A percentile compares a stretch with the other conserved stretches of the same genome.
These are phyloP conservation scores for Camptophora hylomeconis DNA, from an alignment of 2,329 filamentous ascomycete species.

Conservation along the genomic window DNA sequence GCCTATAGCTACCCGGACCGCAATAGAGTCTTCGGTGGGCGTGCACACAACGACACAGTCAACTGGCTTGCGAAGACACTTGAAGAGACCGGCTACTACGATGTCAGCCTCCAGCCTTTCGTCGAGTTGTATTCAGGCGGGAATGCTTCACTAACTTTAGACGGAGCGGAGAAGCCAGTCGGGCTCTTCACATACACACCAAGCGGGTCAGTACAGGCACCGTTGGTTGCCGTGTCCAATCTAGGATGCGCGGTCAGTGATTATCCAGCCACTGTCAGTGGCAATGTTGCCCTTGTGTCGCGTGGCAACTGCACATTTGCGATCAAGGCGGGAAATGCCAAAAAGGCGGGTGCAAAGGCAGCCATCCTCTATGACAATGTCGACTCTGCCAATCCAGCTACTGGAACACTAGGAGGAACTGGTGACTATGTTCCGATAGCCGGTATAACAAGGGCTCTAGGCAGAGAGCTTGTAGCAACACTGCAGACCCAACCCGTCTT, in stretches of 20 bases:
- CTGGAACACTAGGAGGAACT: constrained; percentile 53
- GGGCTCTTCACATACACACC: constrained; percentile 54
- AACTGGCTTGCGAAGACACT: constrained; percentile 48
- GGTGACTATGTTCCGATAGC: constrained; percentile 53
- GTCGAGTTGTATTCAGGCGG: constrained; percentile 24
- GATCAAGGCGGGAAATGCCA: constrained; percentile 55
- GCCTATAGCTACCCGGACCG: constrained; percentile 14
- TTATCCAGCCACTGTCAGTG: constrained; percentile 49
- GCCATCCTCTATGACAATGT: constrained; percentile 66
- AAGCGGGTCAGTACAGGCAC: constrained; percentile 41
- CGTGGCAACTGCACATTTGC: constrained; percentile 62
- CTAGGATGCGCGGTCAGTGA: constrained; percentile 45
- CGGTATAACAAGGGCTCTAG: constrained; percentile 49
- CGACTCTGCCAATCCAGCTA: constrained; percentile 43
- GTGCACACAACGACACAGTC: constrained; percentile 51
- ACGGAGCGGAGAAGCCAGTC: constrained; percentile 43
- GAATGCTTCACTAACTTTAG: constrained; percentile 28
- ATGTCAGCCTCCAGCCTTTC: constrained; percentile 43
- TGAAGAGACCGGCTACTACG: constrained; percentile 25
- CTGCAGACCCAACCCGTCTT: constrained; percentile 34
- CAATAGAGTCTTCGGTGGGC: constrained; percentile 18
- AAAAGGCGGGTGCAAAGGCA: constrained; percentile 54
- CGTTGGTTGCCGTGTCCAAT: constrained; percentile 45
- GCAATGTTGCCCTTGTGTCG: constrained; percentile 56
- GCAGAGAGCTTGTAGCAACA: constrained; percentile 40